phyloP scores from a whole-genome alignment of 495 filamentous ascomycete species.

The Aspergillus panamensis region DNA sequence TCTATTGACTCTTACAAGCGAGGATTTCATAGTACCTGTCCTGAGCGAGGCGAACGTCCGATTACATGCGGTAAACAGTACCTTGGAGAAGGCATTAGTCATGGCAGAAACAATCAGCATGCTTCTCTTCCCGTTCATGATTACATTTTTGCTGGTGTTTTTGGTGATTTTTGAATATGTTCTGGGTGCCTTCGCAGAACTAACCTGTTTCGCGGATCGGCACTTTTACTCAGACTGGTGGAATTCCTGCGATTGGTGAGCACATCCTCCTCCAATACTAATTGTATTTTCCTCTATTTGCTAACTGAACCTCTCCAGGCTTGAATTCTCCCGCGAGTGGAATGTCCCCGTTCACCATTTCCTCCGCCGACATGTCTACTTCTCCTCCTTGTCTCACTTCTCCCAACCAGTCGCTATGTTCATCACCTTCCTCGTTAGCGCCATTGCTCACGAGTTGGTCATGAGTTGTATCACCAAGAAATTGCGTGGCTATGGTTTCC shows the following conservation, averaged over 20 bases:
- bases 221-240: conserved; percentile 99
- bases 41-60: conserved; percentile 69
- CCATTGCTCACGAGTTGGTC: conserved; percentile 88
- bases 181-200: conserved; percentile 87
- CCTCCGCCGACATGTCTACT: conserved; percentile 91
- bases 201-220: conserved; percentile 89
- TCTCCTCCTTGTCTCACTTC: conserved; percentile 67
- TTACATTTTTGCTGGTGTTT: conserved; percentile 92
- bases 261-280: neutral
- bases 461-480: conserved; percentile 99
- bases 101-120: conserved; percentile 89
- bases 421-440: conserved; percentile 87
- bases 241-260: conserved; percentile 58
- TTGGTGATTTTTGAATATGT: conserved; percentile 97
- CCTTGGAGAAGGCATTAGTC: conserved; percentile 68
- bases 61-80: conserved; percentile 55
- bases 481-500: conserved; percentile 86
- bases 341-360: conserved; percentile 99
- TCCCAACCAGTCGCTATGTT: conserved; percentile 77
- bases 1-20: conserved; percentile 81
- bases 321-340: conserved; percentile 97
- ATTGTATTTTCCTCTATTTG: neutral
- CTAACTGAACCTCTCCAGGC: conserved; percentile 44
- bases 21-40: conserved; percentile 94
- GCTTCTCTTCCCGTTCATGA: conserved; percentile 95